Evolutionary conservation across 208 protist species (phyloP), one percentile per base, ranked within the genome.

Genomic region (Acanthamoeba divionensis): DNA sequence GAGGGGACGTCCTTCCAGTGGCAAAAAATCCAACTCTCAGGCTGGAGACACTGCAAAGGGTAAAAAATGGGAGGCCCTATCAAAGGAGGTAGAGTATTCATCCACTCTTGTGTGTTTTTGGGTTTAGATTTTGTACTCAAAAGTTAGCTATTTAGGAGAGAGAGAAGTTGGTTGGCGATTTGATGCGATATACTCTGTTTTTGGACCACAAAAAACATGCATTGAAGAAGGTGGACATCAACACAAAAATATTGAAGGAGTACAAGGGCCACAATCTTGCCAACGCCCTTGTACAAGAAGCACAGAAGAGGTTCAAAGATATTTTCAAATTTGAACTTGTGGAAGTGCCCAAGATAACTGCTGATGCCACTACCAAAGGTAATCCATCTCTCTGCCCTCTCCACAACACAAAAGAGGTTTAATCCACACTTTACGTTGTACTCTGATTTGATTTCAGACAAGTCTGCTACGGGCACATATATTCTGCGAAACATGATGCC

Each of bases 161-260:
- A 21, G 79, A 88, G 38, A 66, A 69, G 33, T 31, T 88, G 4
- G 79, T 88, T 10, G 79, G 79, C 2, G 79, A 88, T 21, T 13
- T 69, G 18, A 88, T 88, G 79, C n/a, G 79, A 44, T 31, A 71
- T 24, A 47, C 60, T 1, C 60, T 88, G 44, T 88, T 88, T 41
- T 41, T 88, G 9, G 79, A 88, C 36, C 79, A 88, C 79, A 88
- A 69, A 4, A 88, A 88, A 44, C 52, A 69, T 33, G 26, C 60
- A 0, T 26, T 88, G 10, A 65, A 69, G 60, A 54, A 60, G 41
- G 38, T 60, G 2, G 79, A 88, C 33, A 63, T 88, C 0, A 88
- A 36, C 15, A 60, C 79, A 2, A 88, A 88, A 36, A 60, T 88
- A 24, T 44, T 88, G 3, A 18, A 36, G 6, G 79, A 38, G 8